Evolutionary conservation across 78 protist species (phyloP), one percentile per base, ranked within the genome.

Genomic region (Planoprotostelium fungivorum): DNA sequence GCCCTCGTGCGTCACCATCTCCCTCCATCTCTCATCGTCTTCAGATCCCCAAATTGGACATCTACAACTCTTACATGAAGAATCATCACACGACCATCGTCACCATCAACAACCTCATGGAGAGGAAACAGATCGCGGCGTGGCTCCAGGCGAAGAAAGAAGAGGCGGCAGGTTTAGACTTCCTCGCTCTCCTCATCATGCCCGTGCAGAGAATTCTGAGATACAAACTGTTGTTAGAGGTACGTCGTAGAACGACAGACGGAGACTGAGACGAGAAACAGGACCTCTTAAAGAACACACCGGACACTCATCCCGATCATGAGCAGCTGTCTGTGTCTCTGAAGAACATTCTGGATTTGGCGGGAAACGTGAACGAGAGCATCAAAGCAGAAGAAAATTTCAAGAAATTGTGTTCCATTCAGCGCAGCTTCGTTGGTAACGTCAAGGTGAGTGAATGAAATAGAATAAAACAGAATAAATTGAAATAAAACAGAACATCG

Each of bases 131-230:
- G 85, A 29, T 92, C 0, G 87, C 38, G 0, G 0, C 88, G 0
- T 92, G 89, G 87, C 34, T 92, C n/a, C 86, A 84, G 31, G 23
- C 63, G 25, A 92, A 87, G 10, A 92, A 86, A 83, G 92, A 92
- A 0, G 85, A 37, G 37, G 63, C 36, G 23, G 23, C 31, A 29
- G 86, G 37, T 34, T 38, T 37, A 23, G 34, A 83, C 83, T 37
- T 34, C 37, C 34, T 34, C 36, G 63, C 1, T n/a, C 23, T 90
- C 34, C 87, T 87, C 90, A 92, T 92, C 88, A 92, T 86, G 90
- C 94, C 94, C 28, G 90, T 92, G 31, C 94, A 92, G 37, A 90
- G 94, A 86, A 92, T 92, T 89, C 87, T 87, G 84, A 89, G 94
- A 83, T 88, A 73, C 39, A 87, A 89, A 35, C 35, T 92, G 35